These are phyloP conservation scores for Gaeumannomyces sp. DNA, from an alignment of 2,329 filamentous ascomycete species.

Conservation along the genomic window DNA sequence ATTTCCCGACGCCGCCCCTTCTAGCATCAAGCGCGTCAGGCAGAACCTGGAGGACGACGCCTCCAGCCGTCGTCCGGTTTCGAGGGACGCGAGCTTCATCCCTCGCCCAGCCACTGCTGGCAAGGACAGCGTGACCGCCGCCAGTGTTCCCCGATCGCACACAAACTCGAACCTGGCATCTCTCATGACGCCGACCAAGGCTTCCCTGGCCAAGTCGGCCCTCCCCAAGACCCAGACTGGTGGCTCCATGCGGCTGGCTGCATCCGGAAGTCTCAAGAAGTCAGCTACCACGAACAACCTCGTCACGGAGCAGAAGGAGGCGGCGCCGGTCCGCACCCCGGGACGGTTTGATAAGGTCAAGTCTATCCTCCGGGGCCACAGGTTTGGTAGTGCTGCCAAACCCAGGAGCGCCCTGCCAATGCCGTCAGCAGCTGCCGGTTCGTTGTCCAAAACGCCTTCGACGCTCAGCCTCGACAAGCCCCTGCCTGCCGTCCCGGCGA, in stretches of 20 bases:
- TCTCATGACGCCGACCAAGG: constrained; percentile 72
- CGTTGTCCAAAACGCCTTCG: constrained; percentile 35
- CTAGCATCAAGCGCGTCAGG: constrained; percentile 64
- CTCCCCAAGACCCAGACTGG: constrained; percentile 44
- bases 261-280: constrained; percentile 32
- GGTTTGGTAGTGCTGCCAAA: constrained; percentile 28
- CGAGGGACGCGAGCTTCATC: constrained; percentile 44
- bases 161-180: constrained; percentile 37
- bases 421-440: constrained; percentile 23
- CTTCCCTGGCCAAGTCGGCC: constrained; percentile 58
- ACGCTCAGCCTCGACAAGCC: constrained; percentile 42
- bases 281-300: constrained; percentile 45
- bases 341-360: constrained; percentile 50
- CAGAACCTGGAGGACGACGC: constrained; percentile 62
- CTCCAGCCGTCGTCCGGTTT: constrained; percentile 56
- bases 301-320: constrained; percentile 25
- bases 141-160: constrained; percentile 34
- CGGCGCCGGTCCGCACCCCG: constrained; percentile 35
- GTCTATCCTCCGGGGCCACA: constrained; percentile 46
- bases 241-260: constrained; percentile 34
- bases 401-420: constrained; percentile 43
- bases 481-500: constrained; percentile 46
- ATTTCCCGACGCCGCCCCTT: constrained; percentile 26
- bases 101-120: constrained; percentile 41
- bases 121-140: constrained; percentile 24